phyloP scores from a whole-genome alignment of 1,139 yeast genomes.

The Yamadazyma membranifaciens region DNA sequence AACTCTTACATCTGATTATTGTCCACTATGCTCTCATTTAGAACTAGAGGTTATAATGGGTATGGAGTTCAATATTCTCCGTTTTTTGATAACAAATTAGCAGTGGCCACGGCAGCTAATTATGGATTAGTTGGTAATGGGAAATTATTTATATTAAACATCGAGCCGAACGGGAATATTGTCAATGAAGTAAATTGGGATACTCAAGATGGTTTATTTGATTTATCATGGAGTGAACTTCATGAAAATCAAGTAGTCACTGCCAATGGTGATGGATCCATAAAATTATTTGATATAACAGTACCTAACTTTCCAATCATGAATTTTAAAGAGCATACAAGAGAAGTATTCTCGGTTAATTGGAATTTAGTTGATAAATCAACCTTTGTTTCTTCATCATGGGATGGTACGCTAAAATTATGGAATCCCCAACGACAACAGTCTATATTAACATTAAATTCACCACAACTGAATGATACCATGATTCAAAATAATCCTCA shows the following conservation, averaged over 20 bases:
- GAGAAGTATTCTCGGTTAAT: constrained; percentile 84
- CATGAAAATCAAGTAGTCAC: constrained; percentile 83
- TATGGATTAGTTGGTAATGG: constrained; percentile 97
- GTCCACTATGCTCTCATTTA: constrained; percentile 60
- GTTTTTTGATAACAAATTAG: constrained; percentile 82
- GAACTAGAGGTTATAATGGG: constrained; percentile 84
- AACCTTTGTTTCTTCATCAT: constrained; percentile 72
- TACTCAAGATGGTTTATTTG: constrained; percentile 92
- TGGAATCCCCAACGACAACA: constrained; percentile 62
- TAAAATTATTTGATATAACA: constrained; percentile 76
- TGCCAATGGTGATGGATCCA: constrained; percentile 88
- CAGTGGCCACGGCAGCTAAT: constrained; percentile 89
- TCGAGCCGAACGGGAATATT: constrained; percentile 64
- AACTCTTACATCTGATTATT: not conserved
- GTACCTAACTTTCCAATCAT: constrained; percentile 70
- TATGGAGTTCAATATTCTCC: constrained; percentile 90
- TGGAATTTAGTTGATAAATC: constrained; percentile 85
- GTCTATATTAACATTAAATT: constrained; percentile 57
- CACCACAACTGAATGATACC: not conserved
- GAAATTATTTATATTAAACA: constrained; percentile 64
- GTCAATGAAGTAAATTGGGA: constrained; percentile 62
- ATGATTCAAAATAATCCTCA: not conserved
- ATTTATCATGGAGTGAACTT: constrained; percentile 83
- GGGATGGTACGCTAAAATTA: constrained; percentile 89
- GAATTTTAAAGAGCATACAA: constrained; percentile 73